These are phyloP conservation scores for Inonotus hispidus DNA, from an alignment of 1,284 basidiomycete genomes.

Conservation along the genomic window DNA sequence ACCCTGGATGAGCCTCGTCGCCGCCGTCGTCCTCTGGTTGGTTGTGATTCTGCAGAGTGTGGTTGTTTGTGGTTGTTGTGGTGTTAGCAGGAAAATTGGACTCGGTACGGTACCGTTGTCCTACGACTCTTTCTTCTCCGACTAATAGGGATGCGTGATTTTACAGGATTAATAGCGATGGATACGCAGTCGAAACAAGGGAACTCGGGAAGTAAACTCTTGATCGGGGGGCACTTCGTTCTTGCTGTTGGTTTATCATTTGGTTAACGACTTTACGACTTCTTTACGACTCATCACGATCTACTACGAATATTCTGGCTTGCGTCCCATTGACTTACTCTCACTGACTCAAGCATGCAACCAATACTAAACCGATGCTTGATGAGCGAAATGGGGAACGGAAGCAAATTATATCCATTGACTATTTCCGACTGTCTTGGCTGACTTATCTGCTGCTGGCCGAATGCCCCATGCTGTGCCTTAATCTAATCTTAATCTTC, in stretches of 20 bases:
- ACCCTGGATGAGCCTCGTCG: conserved; percentile 63
- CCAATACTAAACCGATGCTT: no score
- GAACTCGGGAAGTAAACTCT: neutral
- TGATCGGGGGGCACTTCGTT: neutral
- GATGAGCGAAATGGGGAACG: no score
- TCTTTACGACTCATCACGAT: neutral
- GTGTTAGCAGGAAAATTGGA: conserved; percentile 38
- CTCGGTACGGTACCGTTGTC: conserved; percentile 4
- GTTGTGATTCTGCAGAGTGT: conserved; percentile 55
- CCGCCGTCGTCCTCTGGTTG: conserved; percentile 50
- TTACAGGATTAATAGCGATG: neutral
- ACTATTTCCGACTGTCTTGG: no score
- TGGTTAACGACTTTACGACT: neutral
- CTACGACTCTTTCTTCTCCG: neutral
- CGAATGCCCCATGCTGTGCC: no score
- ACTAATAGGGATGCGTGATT: neutral
- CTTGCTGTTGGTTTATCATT: neutral
- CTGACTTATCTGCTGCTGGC: no score
- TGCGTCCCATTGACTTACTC: neutral
- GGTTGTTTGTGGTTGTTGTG: conserved; percentile 63
- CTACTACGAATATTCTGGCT: neutral
- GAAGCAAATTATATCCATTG: no score
- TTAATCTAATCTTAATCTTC: no score
- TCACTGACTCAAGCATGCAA: no score
- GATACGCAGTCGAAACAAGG: neutral